Conservation (phyloP, 345 rosid species). For the Linum usitatissimum region DNA sequence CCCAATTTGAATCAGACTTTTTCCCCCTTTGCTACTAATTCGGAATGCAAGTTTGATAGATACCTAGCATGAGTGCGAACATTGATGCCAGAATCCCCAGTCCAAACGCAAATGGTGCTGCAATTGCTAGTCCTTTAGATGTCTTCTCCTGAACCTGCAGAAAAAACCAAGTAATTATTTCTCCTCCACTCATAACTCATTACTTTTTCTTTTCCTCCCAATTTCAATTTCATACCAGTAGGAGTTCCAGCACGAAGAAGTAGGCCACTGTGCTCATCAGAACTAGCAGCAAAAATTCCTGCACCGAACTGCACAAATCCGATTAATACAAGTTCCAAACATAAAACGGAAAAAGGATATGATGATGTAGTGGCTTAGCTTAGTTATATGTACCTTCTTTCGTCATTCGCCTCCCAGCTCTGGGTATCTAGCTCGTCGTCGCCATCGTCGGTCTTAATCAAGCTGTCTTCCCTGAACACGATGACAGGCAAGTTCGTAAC, state of each 20-base stretch:
- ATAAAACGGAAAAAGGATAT: slow-evolving; percentile 2
- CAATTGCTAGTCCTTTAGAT: slow-evolving; percentile 49
- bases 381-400: slow-evolving; percentile 40
- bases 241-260: slow-evolving; percentile 91
- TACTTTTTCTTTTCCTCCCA: background rate
- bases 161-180: background rate
- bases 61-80: slow-evolving; percentile 67
- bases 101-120: slow-evolving; percentile 80
- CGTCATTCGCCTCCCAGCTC: slow-evolving; percentile 27
- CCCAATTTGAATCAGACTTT: background rate
- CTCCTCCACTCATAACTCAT: background rate
- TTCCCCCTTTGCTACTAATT: too few species aligned
- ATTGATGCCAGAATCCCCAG: slow-evolving; percentile 61
- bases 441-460: slow-evolving; percentile 35
- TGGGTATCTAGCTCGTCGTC: slow-evolving; percentile 36
- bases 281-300: slow-evolving; percentile 84
- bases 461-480: slow-evolving; percentile 47
- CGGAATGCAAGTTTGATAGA: background rate
- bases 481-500: slow-evolving; percentile 84
- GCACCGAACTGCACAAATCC: slow-evolving; percentile 58
- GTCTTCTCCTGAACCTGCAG: slow-evolving; percentile 53
- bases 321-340: background rate
- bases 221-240: slow-evolving; percentile 52
- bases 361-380: background rate
- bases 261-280: slow-evolving; percentile 79